Base-by-base conservation (phyloP, 768 basidiomycete species). In the Trametes cubensis region DNA sequence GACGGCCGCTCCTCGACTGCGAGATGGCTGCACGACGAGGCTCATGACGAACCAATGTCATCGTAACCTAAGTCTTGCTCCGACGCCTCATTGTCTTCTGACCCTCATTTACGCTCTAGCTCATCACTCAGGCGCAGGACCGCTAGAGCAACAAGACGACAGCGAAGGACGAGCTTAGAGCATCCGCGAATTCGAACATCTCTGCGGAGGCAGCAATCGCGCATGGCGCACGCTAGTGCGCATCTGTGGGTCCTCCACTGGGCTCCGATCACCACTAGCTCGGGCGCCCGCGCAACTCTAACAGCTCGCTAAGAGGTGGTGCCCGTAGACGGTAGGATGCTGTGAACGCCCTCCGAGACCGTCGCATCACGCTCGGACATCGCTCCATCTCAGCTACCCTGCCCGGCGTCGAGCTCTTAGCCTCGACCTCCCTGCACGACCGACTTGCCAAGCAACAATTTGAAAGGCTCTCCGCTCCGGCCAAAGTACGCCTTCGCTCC, bases 161-260 rank as follows among this genome's bases (percentile, higher is more conserved):
- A 34, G 3, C 6, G 46, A 3, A 47, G 46, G 20, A 20, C 3
- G 7, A 25, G 13, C 20, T 25, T 14, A 11, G 7, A 25, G 13
- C 20, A 47, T 14, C 46, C 30, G 18, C 7, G 10, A 18, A 30
- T 18, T 2, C 49, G 49, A 38, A 38, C 50, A 51, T 51, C 30
- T 51, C 30, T 51, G 50, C 45, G 20, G 20, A 8, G 10, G 45
- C 11, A 23, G 20, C 50, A 51, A 51, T 51, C 50, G 50, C 50
- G 28, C 50, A 11, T 18, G 28, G 30, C 30, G 50, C 50, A 25
- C 34, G 50, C 50, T 51, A 51, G 50, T 38, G 50, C 50, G 50
- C 7, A 51, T 51, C 38, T 51, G 50, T 51, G 50, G 50, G 50
- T 51, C 50, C 45, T 21, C 50, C 34, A 28, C 28, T 28, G 28